Base-by-base conservation (phyloP, 768 basidiomycete species). In the Suillus plorans region DNA sequence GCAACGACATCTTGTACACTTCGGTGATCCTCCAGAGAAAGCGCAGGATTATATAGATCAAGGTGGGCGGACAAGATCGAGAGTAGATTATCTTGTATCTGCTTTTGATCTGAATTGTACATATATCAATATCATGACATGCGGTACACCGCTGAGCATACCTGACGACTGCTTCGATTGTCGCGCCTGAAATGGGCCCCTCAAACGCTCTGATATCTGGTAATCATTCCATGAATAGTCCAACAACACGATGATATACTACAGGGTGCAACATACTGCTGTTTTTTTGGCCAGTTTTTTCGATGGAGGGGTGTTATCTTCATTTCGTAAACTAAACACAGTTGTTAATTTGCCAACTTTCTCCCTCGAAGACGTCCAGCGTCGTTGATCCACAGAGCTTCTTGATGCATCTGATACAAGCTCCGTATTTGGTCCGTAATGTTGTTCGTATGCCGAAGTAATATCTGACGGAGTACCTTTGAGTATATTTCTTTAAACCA, bases 21-120 rank as follows among this genome's bases (percentile, higher is more conserved):
- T 71, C 84, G 83, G 62, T 89, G 86, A n/a, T 85, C 79, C 16
- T 90, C 89, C 58, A 89, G 78, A n/a, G 85, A 77, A 42, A 87
- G 80, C 8, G 86, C 84, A 25, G 94, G 82, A 36, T 92, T 71
- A 71, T 91, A 93, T 22, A 98, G 70, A 72, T 99, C 97, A 67
- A 86, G 82, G 64, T 94, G 83, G 1, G 87, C 83, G 41, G 84
- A 87, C 36, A 92, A 78, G 4, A 82, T 75, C 6, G 87, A 87
- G n/a, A 93, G 78, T 2, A 93, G 70, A 66, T 90, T 87, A 58
- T 88, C 84, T 74, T 92, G 90, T 8, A 91, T 70, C 62, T 83
- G 81, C 22, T 69, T 78, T 59, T 83, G 76, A 61, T 84, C 88
- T 89, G 56, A 31, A 52, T 56, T 37, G 61, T 61, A 57, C 22